Base-by-base conservation (phyloP, 1,284 basidiomycete species). In the Singerocomus inundabilis region DNA sequence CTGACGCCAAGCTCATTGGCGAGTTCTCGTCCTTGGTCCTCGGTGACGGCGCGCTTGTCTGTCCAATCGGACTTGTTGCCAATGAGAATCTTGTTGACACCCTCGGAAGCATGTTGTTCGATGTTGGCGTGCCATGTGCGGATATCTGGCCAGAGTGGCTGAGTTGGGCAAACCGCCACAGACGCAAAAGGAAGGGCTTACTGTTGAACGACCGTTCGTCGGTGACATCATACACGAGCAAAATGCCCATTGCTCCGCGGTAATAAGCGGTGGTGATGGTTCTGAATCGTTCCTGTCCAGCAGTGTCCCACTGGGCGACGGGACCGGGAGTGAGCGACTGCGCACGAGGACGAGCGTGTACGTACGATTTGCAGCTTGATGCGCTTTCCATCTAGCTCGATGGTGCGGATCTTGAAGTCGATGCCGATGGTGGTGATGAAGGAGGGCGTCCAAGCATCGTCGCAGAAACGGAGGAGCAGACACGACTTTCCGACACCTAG, bases 221-320 rank as follows among this genome's bases (percentile, higher is more conserved):
- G 28, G 97, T 99, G 35, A 99, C 94, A 68, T 99, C 97, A 72
- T 98, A 99, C 6, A 99, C 96, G 52, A 99, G 81, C 49, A 99
- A 78, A 65, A 99, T 99, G 48, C 97, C 97, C 96, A 99, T 99
- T 15, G 97, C 97, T 39, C 97, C 97, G 61, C 97, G 89, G 78
- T 99, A 99, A 74, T 99, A 99, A n/a, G 97, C 95, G 9, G 96
- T 98, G 37, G 97, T 99, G 72, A 99, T 99, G 38, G 97, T 99
- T 65, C 96, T 82, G 80, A 99, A 99, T 33, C 97, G 88, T 76
- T 99, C 97, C 77, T 99, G 97, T 35, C 97, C 96, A 43, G 97
- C 97, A 53, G 97, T 99, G 70, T 98, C 94, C 94, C 94, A 98
- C 92, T 96, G 53, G 30, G 55, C 49, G 44, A 49, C 30, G 36